Conservation (phyloP, 2,329 filamentous ascomycete species). For the Grosmannia clavigera region DNA sequence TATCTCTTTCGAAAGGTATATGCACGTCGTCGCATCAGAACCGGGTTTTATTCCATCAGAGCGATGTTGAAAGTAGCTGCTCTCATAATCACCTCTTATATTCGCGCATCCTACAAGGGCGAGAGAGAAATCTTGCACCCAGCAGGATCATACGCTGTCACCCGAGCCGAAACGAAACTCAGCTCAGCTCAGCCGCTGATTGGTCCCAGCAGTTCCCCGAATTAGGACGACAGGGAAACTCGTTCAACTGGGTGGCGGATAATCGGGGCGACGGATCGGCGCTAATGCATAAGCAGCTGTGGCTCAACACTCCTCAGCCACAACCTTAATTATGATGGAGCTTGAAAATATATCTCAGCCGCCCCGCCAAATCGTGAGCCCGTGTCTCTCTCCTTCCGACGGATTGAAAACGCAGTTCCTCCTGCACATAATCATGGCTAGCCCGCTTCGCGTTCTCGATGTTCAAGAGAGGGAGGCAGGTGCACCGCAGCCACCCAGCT, state of each 20-base stretch:
- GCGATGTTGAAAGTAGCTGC: too few species aligned
- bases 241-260: constrained; percentile 2
- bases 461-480: constrained; percentile 62
- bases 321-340: constrained; percentile 8
- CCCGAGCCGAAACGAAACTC: background rate
- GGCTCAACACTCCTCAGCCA: constrained; percentile 3
- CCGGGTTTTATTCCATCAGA: too few species aligned
- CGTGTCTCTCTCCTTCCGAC: background rate
- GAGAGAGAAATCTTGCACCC: background rate
- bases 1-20: background rate
- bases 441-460: constrained; percentile 52
- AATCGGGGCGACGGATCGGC: constrained; percentile 11
- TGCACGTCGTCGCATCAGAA: too few species aligned
- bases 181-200: constrained; percentile 2
- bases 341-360: background rate
- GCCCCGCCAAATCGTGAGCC: background rate
- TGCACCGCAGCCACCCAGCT: constrained; percentile 47
- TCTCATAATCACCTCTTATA: too few species aligned
- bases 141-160: too few species aligned
- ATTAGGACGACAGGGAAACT: constrained; percentile 11
- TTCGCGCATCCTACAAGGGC: too few species aligned
- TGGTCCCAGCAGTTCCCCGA: constrained; percentile 5
- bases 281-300: constrained; percentile 13
- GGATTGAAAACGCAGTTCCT: background rate
- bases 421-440: background rate